Conservation (phyloP, 805 yeast species). For the Schizosaccharomyces lindneri region DNA sequence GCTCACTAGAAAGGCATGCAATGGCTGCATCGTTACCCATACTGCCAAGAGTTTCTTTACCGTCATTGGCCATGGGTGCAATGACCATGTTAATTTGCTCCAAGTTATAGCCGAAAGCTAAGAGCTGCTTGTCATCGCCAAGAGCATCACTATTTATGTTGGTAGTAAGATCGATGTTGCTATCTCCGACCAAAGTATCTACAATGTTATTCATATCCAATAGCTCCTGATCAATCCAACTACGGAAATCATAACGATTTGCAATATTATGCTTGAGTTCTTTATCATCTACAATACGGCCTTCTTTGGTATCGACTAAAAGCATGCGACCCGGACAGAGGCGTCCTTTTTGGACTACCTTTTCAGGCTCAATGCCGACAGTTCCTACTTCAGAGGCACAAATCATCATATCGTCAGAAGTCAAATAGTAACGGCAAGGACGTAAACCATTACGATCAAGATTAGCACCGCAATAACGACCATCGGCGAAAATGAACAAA, state of each 20-base stretch:
- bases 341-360: constrained; percentile 72
- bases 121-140: constrained; percentile 59
- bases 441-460: constrained; percentile 91
- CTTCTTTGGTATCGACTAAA: constrained; percentile 78
- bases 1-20: constrained; percentile 85
- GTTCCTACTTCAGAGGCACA: constrained; percentile 98
- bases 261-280: constrained; percentile 65
- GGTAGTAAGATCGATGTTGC: constrained; percentile 10
- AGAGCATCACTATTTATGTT: constrained; percentile 18
- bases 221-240: constrained; percentile 74
- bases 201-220: constrained; percentile 59
- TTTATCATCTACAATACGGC: constrained; percentile 78
- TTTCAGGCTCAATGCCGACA: constrained; percentile 61
- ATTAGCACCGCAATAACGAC: constrained; percentile 94
- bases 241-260: constrained; percentile 65
- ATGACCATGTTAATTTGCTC: constrained; percentile 67
- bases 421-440: constrained; percentile 92
- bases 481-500: constrained; percentile 84
- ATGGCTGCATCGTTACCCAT: constrained; percentile 96
- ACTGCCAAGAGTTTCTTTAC: constrained; percentile 87
- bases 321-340: constrained; percentile 91
- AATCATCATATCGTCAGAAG: constrained; percentile 81
- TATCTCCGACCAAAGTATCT: constrained; percentile 25
- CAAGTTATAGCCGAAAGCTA: constrained; percentile 80
- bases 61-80: constrained; percentile 81